Evolutionary conservation across 495 filamentous ascomycete genomes (phyloP), one percentile per base, ranked within the genome.

Genomic region (Penicillium verhagenii): DNA sequence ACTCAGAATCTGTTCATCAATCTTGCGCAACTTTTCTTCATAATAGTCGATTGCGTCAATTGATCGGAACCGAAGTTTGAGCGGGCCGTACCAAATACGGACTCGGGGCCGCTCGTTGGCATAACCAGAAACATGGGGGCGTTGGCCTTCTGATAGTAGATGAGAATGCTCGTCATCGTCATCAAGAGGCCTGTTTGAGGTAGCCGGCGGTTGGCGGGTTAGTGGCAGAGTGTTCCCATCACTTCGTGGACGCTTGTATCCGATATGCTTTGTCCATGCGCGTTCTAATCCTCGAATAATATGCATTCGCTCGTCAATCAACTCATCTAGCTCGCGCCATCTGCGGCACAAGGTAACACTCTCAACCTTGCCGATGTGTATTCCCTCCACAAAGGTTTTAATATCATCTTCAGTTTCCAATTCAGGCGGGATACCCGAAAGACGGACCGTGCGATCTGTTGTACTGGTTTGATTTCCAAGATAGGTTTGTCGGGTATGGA

Each of bases 11-110:
- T 86, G 77, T 38, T 92, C 90, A 54, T 97, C 93, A 6, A 94
- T 66, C 25, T 79, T 82, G 14, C 86, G 86, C n/a, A 97, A 78
- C 61, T 87, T 87, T 63, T 95, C 90, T 58, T 92, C 87, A 64
- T 88, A 96, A 66, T 97, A 92, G 68, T 96, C 88, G 60, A 99
- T 91, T 7, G 92, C 92, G 67, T 99, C 95, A 19, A 92, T 82
- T 52, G 79, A 87, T 46, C 81, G 83, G 60, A 78, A 88, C 47
- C 83, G 85, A 16, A 96, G 65, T 26, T 83, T 85, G 45, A 92
- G 79, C 28, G 85, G 83, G 4, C 94, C 92, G 57, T 90, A 92
- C 79, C 93, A 88, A 24, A 97, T 70, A 8, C 86, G 84, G 29
- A 82, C 76, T 47, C 77, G 86, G 1, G 94, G 95, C 18, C 94